Base-by-base conservation (phyloP, 192 early-diverging fungal species). In the Geranomyces variabilis region DNA sequence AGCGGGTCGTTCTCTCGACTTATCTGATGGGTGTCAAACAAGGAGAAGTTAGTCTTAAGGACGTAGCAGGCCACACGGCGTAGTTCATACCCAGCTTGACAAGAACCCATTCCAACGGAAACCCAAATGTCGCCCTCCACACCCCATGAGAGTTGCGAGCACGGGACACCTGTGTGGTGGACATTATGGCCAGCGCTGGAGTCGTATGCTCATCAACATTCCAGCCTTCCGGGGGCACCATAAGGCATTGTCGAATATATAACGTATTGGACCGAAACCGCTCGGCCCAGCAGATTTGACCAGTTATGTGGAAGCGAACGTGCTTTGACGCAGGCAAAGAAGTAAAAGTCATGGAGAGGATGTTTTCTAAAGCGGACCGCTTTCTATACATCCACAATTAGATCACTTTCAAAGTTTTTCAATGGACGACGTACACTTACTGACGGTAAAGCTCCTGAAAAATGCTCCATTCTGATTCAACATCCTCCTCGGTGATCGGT, bases 391-490 rank as follows among this genome's bases (percentile, higher is more conserved):
- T 26, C 5, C n/a, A n/a, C n/a, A n/a, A n/a, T n/a, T n/a, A n/a
- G n/a, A n/a, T n/a, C n/a, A n/a, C n/a, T n/a, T n/a, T n/a, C n/a
- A n/a, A n/a, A n/a, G n/a, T n/a, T n/a, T n/a, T n/a, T n/a, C n/a
- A n/a, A n/a, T n/a, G n/a, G n/a, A n/a, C n/a, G n/a, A n/a, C n/a
- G 67, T 34, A 43, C 41, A 28, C 58, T 34, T 56, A 81, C 80
- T 60, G 46, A 12, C 51, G 31, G 56, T 81, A 66, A 49, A 63
- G 70, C 59, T 81, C 76, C 7, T 33, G 31, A 34, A 73, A 81
- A 31, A 81, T 71, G 21, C 36, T 61, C 75, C 70, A 72, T 53
- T 81, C 79, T 6, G 46, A 43, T 51, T 78, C 57, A 33, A 69
- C 73, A 31, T 70, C 79, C 34, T 48, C 76, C 5, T 61, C 33